Base-by-base conservation (phyloP, 2,329 filamentous ascomycete species). In the Nemania sp. region DNA sequence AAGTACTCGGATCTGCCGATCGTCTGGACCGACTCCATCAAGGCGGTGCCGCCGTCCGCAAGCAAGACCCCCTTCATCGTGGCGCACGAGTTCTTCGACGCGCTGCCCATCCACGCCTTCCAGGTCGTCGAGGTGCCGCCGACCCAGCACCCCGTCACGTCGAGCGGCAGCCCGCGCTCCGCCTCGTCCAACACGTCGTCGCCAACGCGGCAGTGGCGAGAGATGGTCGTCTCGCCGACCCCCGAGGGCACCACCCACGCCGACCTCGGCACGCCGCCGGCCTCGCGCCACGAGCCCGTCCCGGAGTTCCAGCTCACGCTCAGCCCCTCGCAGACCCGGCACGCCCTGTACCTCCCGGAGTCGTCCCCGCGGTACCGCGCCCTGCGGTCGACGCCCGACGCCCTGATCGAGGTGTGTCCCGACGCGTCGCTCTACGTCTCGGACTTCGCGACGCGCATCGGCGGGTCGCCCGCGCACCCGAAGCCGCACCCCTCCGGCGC, bases 1-100 rank as follows among this genome's bases (percentile, higher is more conserved):
- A 96, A 92, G 76, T 88, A 95, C 72, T 83, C 85, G 25, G 80
- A 83, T 13, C 81, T 89, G 15, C 87, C 91, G n/a, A 86, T 97
- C 40, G 84, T 91, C 48, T 99, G 95, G 95, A 89, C 91, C 11
- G 92, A 98, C 74, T 91, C 93, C 65, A 89, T 96, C 70, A 87
- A 90, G 66, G 85, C 92, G n/a, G 83, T 97, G 17, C 91, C 92
- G 25, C 52, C 67, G 88, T 87, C 85, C 62, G 77, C 86, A 20
- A 82, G 83, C 62, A 90, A 90, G 72, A 90, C 88, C 20, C 94
- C 95, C 0, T 96, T 98, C 75, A 96, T 99, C 62, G 86, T 98
- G 50, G 95, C 95, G 4, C 95, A 99, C 74, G 95, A 99, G 74
- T 98, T 99, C 81, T 99, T 99, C 78, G 95, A 99, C 69, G 95